Conservation (phyloP, 371 early-diverging fungal species). For the Apophysomyces variabilis region DNA sequence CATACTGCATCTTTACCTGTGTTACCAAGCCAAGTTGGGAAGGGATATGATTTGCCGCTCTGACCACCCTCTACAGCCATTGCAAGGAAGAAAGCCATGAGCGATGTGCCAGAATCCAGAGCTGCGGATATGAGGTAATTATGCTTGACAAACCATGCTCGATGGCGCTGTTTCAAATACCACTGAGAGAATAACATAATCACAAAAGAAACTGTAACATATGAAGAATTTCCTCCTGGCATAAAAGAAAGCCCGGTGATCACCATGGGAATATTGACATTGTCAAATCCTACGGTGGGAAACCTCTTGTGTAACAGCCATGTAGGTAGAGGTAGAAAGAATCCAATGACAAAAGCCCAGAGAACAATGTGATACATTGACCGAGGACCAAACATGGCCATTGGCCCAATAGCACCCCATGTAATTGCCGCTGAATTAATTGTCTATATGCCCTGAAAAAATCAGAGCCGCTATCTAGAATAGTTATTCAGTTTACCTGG, state of each 20-base stretch:
- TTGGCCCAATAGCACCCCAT: constrained; percentile 64
- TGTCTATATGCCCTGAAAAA: constrained; percentile 19
- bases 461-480: not conserved
- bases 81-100: constrained; percentile 55
- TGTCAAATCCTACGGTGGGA: constrained; percentile 38
- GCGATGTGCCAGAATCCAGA: constrained; percentile 60
- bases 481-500: constrained; percentile 22
- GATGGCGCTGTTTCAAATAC: constrained; percentile 48
- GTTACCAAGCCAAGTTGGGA: constrained; percentile 64
- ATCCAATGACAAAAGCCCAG: constrained; percentile 54
- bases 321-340: constrained; percentile 46
- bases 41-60: constrained; percentile 32
- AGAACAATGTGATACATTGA: constrained; percentile 49
- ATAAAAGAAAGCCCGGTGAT: constrained; percentile 45
- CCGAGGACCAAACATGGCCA: constrained; percentile 51
- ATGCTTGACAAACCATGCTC: constrained; percentile 58
- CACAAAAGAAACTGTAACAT: constrained; percentile 47
- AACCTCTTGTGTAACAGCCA: constrained; percentile 53
- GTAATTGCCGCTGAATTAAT: constrained; percentile 67
- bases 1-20: not conserved
- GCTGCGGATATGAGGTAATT: constrained; percentile 62
- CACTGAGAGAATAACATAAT: constrained; percentile 50
- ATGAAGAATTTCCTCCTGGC: constrained; percentile 48
- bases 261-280: constrained; percentile 53
- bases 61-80: constrained; percentile 57